Evolutionary conservation across 345 rosid genomes (phyloP), one percentile per base, ranked within the genome.

Genomic region (Reutealis trisperma): DNA sequence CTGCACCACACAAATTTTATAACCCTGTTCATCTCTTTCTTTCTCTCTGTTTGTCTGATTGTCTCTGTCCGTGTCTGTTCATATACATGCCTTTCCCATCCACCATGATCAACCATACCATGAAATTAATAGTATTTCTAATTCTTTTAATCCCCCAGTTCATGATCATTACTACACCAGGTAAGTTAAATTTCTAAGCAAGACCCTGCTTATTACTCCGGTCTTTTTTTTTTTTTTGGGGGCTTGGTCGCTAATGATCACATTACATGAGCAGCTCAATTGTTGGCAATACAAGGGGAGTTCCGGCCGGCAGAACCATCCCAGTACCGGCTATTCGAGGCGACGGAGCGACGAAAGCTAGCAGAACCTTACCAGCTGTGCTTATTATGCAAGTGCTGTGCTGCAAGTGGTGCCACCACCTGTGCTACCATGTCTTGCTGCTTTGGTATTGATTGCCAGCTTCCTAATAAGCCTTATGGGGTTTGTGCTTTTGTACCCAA

Each of bases 401-500:
- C 89, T 16, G 69, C 75, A 45, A 25, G 5, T 22, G 4, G 83
- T 58, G 18, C 80, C 77, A 58, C 85, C 65, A 71, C 59, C 44
- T 92, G 96, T 57, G 68, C 84, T 76, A 83, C 92, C 63, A 79
- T 88, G 88, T 89, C 92, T 71, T 91, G 94, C 82, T 91, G 94
- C 85, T 90, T 90, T 74, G 88, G 81, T 59, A 91, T 91, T 58
- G 82, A 90, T 74, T 91, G 92, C 79, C 87, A 84, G 51, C 92
- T 91, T 78, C 96, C 94, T 2, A 87, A 87, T 76, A 90, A 91
- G 87, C 94, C 96, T 59, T 87, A 73, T 61, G 96, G 93, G 64
- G 93, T 90, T 22, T 91, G 96, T 76, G 96, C 96, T 41, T 91
- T 91, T 44, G 89, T 88, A n/a, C 96, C 96, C 21, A 88, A 85